These are phyloP conservation scores for Peronospora farinosa DNA, from an alignment of 352 stramenopile species.

Conservation along the genomic window DNA sequence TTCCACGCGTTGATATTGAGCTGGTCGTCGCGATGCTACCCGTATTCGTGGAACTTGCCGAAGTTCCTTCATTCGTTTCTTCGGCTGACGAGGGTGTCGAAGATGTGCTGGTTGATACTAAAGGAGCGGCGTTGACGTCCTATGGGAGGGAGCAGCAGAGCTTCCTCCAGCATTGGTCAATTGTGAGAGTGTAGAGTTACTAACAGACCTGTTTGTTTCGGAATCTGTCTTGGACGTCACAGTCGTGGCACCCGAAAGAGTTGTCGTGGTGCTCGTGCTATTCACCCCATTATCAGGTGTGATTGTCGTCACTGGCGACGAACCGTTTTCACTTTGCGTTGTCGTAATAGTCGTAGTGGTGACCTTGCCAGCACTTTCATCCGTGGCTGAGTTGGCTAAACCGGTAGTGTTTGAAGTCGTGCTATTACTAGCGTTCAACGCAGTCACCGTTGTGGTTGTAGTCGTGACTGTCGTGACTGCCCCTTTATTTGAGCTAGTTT, in stretches of 20 bases:
- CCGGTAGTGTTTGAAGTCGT: conserved; percentile 4
- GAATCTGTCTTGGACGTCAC: conserved; percentile 15
- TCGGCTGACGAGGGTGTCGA: conserved; percentile 9
- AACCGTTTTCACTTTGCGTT: conserved; percentile 10
- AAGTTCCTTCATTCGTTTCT: conserved; percentile 9
- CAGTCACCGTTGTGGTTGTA: conserved; percentile 15
- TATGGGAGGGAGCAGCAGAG: conserved; percentile 3
- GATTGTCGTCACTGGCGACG: conserved; percentile 15
- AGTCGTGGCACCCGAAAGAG: conserved; percentile 15
- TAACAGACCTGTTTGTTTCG: conserved; percentile 17
- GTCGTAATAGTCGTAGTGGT: conserved; percentile 15
- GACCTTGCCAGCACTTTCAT: conserved; percentile 6
- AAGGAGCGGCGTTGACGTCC: conserved; percentile 4
- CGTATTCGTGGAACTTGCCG: conserved; percentile 2
- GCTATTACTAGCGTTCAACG: conserved; percentile 7
- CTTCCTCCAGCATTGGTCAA: conserved; percentile 5
- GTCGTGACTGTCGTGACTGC: conserved; percentile 19
- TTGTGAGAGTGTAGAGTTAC: conserved; percentile 6
- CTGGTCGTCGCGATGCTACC: conserved; percentile 10
- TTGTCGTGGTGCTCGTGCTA: conserved; percentile 12
- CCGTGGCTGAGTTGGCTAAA: conserved; percentile 2
- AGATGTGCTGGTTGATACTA: conserved; percentile 6
- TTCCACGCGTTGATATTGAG: conserved; percentile 4
- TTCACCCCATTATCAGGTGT: conserved; percentile 18
- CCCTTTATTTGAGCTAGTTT: conserved; percentile 12